Conservation (phyloP, 202 grass and related monocot genomes). For the Zoysia matrella region DNA sequence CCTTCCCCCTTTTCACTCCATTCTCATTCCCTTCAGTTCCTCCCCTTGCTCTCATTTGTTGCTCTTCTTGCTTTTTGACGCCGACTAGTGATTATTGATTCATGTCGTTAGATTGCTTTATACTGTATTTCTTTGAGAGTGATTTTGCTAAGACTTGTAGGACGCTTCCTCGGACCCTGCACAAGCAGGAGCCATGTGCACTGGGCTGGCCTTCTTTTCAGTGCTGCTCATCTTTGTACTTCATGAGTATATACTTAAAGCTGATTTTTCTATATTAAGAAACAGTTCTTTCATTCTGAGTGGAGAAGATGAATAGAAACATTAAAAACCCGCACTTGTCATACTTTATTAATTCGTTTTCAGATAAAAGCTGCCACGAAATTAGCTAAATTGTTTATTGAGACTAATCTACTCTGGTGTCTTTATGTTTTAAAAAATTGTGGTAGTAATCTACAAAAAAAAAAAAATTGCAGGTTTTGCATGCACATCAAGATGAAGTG, state of each 20-base stretch:
- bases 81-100: background rate
- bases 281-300: background rate
- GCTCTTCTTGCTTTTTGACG: background rate
- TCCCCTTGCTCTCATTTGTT: background rate
- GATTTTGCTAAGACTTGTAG: background rate
- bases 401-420: background rate
- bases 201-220: too few relatives aligned
- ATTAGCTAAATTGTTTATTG: background rate
- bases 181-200: too few relatives aligned
- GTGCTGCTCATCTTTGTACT: constrained; percentile 2
- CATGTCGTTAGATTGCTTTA: constrained; percentile 13
- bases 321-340: background rate
- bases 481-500: constrained; percentile 79
- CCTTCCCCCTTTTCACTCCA: background rate
- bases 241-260: constrained; percentile 2
- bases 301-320: background rate
- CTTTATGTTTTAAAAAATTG: constrained; percentile 16
- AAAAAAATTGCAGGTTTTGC: constrained; percentile 67
- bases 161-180: too few relatives aligned
- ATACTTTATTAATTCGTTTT: constrained; percentile 16
- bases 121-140: background rate
- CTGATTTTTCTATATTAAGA: background rate
- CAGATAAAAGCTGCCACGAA: background rate
- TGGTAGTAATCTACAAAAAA: constrained; percentile 29
- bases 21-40: background rate